These are phyloP conservation scores for Cyclotella baltica DNA, from an alignment of 108 stramenopile species.

Conservation along the genomic window DNA sequence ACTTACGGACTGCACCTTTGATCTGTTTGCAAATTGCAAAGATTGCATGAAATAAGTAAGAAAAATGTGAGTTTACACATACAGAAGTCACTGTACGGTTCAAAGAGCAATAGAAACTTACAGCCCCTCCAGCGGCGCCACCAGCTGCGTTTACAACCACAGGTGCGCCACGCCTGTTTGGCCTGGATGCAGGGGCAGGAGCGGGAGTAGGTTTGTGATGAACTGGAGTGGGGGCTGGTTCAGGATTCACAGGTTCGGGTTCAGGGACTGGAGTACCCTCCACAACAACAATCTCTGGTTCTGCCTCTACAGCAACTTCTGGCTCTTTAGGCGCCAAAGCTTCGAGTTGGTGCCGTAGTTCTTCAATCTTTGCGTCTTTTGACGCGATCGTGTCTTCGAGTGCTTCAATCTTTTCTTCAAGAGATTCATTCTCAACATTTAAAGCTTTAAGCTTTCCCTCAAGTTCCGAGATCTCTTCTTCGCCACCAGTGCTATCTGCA, in stretches of 20 bases:
- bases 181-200: not conserved
- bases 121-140: constrained; percentile 49
- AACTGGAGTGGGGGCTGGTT: constrained; percentile 23
- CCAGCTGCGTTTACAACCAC: constrained; percentile 43
- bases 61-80: not conserved
- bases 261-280: not conserved
- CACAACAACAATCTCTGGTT: constrained; percentile 7
- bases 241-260: not conserved
- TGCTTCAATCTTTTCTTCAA: constrained; percentile 26
- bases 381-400: constrained; percentile 19
- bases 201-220: not conserved
- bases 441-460: not conserved
- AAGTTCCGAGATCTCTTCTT: constrained; percentile 15
- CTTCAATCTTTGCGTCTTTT: constrained; percentile 5
- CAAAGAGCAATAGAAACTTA: not conserved
- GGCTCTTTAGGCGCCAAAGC: constrained; percentile 9
- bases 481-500: constrained; percentile 5
- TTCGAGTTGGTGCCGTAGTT: not conserved
- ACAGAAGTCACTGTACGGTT: no score
- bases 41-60: not conserved
- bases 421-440: constrained; percentile 2
- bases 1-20: constrained; percentile 25
- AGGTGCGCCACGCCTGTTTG: constrained; percentile 12
- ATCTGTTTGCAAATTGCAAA: not conserved
- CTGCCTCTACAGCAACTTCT: constrained; percentile 20